phyloP scores from a whole-genome alignment of 176 grass and related monocot species.

The Panicum miliaceum region DNA sequence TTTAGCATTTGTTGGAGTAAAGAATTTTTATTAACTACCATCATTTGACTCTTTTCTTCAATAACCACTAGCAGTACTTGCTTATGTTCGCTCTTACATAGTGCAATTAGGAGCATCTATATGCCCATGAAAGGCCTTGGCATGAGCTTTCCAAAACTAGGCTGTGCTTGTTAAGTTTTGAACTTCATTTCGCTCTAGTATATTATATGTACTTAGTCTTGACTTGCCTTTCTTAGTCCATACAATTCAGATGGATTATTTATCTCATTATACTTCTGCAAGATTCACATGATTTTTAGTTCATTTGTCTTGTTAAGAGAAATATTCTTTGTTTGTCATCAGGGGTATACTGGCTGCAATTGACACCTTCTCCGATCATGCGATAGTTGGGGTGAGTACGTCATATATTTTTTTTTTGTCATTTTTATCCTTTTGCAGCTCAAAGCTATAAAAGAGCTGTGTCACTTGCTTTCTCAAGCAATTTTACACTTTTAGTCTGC shows the following conservation, averaged over 20 bases:
- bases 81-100: neutral
- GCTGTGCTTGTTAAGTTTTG: neutral
- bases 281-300: constrained; percentile 5
- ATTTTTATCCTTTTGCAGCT: neutral
- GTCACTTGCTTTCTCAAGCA: neutral
- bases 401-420: neutral
- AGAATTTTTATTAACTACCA: neutral
- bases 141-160: neutral
- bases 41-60: neutral
- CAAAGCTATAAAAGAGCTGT: constrained; percentile 20
- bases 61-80: neutral
- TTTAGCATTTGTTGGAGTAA: neutral
- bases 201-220: neutral
- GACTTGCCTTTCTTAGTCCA: neutral
- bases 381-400: constrained; percentile 76
- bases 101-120: constrained; percentile 16
- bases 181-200: neutral
- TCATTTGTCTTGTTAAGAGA: constrained; percentile 19
- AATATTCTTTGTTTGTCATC: constrained; percentile 35
- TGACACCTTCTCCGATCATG: constrained; percentile 79
- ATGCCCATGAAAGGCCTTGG: neutral
- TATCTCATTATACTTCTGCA: constrained; percentile 3
- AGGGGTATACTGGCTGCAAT: constrained; percentile 93
- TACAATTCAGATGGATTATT: constrained; percentile 6
- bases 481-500: neutral